These are phyloP conservation scores for Starmerella scarabaei DNA, from an alignment of 805 yeast species.

Conservation along the genomic window DNA sequence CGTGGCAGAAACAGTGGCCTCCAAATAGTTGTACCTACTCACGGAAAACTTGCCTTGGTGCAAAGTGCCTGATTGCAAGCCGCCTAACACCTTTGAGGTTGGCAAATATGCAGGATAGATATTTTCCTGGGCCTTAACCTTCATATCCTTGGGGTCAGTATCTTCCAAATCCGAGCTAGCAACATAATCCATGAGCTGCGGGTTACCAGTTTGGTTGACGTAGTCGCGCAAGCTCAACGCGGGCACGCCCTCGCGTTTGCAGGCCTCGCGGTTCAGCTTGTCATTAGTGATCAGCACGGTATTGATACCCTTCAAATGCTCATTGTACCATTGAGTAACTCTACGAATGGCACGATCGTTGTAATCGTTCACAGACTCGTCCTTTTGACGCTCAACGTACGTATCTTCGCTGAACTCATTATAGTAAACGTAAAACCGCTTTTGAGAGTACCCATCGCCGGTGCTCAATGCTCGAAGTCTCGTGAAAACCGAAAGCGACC, in stretches of 20 bases:
- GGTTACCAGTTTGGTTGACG: constrained; percentile 46
- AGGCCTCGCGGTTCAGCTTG: constrained; percentile 45
- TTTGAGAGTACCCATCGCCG: constrained; percentile 35
- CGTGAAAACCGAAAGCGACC: constrained; percentile 76
- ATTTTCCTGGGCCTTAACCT: constrained; percentile 32
- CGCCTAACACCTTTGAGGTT: constrained; percentile 76
- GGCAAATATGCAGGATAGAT: constrained; percentile 67
- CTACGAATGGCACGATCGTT: constrained; percentile 83
- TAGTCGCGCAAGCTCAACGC: constrained; percentile 56
- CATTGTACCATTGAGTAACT: constrained; percentile 56
- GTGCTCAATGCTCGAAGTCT: constrained; percentile 67
- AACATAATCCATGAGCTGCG: constrained; percentile 50
- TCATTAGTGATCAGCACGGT: constrained; percentile 58
- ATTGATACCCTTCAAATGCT: constrained; percentile 39
- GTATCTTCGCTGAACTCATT: constrained; percentile 77
- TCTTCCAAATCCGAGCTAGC: constrained; percentile 34
- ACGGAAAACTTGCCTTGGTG: constrained; percentile 75
- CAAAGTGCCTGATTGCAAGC: constrained; percentile 71
- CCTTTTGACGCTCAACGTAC: constrained; percentile 43
- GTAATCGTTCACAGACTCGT: constrained; percentile 74
- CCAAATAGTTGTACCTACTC: constrained; percentile 75
- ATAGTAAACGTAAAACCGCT: constrained; percentile 81
- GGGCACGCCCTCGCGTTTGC: constrained; percentile 40
- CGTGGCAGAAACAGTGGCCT: constrained; percentile 64
- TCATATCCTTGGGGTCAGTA: constrained; percentile 9